phyloP scores from a whole-genome alignment of 2,329 filamentous ascomycete genomes.

The Bertia moriformis region DNA sequence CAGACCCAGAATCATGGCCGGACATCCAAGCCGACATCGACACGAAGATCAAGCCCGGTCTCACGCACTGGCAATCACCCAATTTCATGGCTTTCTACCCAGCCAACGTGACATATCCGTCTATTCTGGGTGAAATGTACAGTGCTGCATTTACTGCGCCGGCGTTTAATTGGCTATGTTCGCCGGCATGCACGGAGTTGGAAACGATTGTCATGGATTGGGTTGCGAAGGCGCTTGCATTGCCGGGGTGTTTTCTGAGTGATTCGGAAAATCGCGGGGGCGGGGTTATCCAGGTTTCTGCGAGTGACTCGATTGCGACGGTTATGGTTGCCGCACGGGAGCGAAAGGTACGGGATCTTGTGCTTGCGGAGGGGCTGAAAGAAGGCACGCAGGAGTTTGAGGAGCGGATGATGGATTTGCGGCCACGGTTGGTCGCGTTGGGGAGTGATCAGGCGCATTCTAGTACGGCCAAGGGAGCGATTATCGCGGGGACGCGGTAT shows the following conservation, averaged over 20 bases:
- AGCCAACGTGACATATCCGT: constrained; percentile 49
- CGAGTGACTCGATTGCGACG: constrained; percentile 55
- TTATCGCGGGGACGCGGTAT: constrained; percentile 53
- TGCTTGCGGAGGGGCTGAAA: constrained; percentile 29
- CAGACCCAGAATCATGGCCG: constrained; percentile 42
- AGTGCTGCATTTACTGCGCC: constrained; percentile 57
- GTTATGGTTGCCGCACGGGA: constrained; percentile 57
- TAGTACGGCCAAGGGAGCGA: constrained; percentile 53
- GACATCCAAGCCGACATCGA: constrained; percentile 57
- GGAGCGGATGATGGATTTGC: constrained; percentile 4
- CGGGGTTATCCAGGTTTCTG: constrained; percentile 60
- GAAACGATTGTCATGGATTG: constrained; percentile 63
- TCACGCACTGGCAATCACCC: constrained; percentile 62
- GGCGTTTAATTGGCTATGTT: constrained; percentile 67
- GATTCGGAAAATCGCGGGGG: constrained; percentile 37
- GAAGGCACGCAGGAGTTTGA: constrained; percentile 38
- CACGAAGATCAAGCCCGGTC: constrained; percentile 53
- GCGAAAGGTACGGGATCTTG: constrained; percentile 14
- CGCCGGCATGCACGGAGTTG: constrained; percentile 57
- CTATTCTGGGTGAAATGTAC: constrained; percentile 60
- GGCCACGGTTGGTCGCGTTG: constrained; percentile 48
- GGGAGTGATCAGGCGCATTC: constrained; percentile 54
- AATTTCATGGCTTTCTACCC: constrained; percentile 70
- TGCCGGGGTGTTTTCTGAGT: constrained; percentile 48
- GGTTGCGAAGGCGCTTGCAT: constrained; percentile 45